phyloP scores from a whole-genome alignment of 2,329 filamentous ascomycete species.

The Alternaria alternata region DNA sequence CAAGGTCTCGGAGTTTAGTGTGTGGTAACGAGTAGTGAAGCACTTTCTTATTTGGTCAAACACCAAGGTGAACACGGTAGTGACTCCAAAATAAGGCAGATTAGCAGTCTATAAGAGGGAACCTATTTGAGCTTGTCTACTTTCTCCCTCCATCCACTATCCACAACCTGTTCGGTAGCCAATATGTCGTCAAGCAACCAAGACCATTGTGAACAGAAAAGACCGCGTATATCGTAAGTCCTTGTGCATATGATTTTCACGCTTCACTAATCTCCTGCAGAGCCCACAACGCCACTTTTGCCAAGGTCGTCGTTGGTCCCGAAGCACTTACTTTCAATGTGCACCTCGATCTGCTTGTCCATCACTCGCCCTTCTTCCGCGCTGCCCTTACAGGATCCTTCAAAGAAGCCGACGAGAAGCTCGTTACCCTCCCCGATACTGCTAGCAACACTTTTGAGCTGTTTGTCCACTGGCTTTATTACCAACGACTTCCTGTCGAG shows the following conservation, averaged over 20 bases:
- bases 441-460: neutral
- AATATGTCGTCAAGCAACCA: neutral
- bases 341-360: neutral
- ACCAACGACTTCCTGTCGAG: neutral
- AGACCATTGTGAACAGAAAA: neutral
- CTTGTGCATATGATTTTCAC: neutral
- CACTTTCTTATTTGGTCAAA: neutral
- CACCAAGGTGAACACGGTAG: neutral
- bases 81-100: neutral
- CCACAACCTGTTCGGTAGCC: neutral
- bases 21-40: neutral
- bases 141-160: neutral
- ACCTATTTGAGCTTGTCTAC: neutral
- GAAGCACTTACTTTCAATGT: neutral
- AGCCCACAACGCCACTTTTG: neutral
- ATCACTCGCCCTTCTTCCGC: neutral
- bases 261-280: neutral
- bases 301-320: neutral
- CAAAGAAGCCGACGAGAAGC: neutral
- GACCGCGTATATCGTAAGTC: neutral
- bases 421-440: neutral
- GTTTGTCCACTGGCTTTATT: neutral
- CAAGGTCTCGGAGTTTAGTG: neutral
- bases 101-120: neutral
- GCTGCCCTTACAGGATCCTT: neutral